These are phyloP conservation scores for Plectranthus barbatus DNA, from an alignment of 257 asterid species.

Conservation along the genomic window DNA sequence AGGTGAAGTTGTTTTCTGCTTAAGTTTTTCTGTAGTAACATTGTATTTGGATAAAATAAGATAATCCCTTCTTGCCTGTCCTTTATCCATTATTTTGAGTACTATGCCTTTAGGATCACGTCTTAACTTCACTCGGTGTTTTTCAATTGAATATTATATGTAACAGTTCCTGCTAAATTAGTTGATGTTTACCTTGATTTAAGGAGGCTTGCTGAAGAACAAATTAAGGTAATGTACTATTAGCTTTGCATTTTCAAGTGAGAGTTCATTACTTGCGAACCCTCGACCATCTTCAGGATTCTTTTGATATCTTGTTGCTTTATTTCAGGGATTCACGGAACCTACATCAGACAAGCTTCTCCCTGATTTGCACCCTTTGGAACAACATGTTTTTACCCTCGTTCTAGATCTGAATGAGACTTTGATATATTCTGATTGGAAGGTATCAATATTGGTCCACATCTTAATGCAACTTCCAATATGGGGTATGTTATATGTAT, in stretches of 20 bases:
- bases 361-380: slow-evolving; percentile 80
- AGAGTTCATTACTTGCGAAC: background rate
- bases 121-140: background rate
- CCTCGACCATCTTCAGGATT: background rate
- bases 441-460: too few relatives aligned
- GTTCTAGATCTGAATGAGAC: slow-evolving; percentile 91
- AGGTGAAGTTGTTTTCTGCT: slow-evolving; percentile 28
- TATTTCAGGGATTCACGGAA: slow-evolving; percentile 64
- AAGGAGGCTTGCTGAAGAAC: slow-evolving; percentile 72
- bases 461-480: too few relatives aligned
- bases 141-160: slow-evolving; percentile 9
- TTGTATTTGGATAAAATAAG: background rate
- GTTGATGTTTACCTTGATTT: slow-evolving; percentile 64
- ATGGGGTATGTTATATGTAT: too few relatives aligned
- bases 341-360: slow-evolving; percentile 88
- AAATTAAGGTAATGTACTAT: slow-evolving; percentile 53
- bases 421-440: slow-evolving; percentile 79
- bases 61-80: background rate
- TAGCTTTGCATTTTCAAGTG: slow-evolving; percentile 7
- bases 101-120: background rate
- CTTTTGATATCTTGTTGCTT: slow-evolving; percentile 2
- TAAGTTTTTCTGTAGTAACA: background rate
- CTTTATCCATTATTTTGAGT: background rate
- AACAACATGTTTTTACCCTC: slow-evolving; percentile 75
- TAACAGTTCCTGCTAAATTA: slow-evolving; percentile 69